Percentiles rank a stretch among this genome's conserved stretches.
phyloP scores from a whole-genome alignment of 305 asterid species.

The Fraxinus dipetala region DNA sequence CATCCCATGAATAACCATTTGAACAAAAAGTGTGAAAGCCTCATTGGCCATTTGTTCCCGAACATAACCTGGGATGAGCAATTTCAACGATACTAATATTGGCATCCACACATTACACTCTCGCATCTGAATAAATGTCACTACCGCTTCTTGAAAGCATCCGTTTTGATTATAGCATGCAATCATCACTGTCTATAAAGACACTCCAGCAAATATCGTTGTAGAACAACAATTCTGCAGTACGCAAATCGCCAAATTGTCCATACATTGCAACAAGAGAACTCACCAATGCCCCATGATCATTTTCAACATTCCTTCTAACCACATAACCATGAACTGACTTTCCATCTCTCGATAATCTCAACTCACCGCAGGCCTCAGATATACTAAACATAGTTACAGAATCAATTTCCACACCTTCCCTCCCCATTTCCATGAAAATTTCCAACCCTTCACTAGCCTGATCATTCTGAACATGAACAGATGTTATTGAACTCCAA shows the following conservation, averaged over 20 bases:
- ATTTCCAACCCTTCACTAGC: constrained; percentile 48
- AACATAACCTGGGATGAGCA: constrained; percentile 66
- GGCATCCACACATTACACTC: constrained; percentile 40
- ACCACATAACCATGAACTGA: constrained; percentile 60
- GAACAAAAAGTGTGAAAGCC: constrained; percentile 58
- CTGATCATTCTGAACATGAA: constrained; percentile 45
- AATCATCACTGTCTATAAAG: constrained; percentile 71
- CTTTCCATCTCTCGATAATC: constrained; percentile 44
- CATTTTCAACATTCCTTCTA: constrained; percentile 37
- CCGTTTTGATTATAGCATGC: constrained; percentile 74
- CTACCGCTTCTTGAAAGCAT: constrained; percentile 43
- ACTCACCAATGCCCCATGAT: constrained; percentile 47
- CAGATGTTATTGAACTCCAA: constrained; percentile 65
- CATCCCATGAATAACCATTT: constrained; percentile 52
- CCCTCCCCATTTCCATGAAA: constrained; percentile 50
- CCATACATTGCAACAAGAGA: constrained; percentile 86
- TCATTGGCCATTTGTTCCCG: constrained; percentile 48
- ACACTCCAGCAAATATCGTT: constrained; percentile 30
- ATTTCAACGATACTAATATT: constrained; percentile 31
- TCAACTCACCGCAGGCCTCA: constrained; percentile 74
- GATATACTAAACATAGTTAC: constrained; percentile 68
- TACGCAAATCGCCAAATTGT: constrained; percentile 53
- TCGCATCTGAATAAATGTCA: constrained; percentile 44
- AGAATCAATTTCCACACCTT: constrained; percentile 50
- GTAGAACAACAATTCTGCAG: constrained; percentile 32